These are phyloP conservation scores for Manihot esculenta DNA, from an alignment of 441 rosid species.

Conservation along the genomic window DNA sequence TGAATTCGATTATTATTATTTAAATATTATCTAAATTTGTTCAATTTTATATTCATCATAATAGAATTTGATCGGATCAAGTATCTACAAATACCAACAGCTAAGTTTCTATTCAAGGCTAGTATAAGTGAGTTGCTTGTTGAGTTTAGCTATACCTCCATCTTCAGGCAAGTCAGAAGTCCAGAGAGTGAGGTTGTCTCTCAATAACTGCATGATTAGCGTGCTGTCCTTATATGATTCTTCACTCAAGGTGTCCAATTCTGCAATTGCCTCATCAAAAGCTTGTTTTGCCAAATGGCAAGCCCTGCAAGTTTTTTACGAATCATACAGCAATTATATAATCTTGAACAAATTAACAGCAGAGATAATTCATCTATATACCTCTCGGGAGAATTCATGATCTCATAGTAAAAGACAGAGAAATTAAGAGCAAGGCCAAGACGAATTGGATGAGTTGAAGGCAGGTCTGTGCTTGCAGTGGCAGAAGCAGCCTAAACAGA, in stretches of 20 bases:
- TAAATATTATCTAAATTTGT: no score
- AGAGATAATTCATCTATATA: conserved; percentile 1
- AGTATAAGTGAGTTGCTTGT: not conserved
- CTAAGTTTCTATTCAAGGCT: no score
- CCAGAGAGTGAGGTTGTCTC: conserved; percentile 99
- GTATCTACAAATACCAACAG: no score
- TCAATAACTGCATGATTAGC: conserved; percentile 92
- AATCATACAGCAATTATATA: not conserved
- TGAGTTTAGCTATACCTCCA: conserved; percentile 55
- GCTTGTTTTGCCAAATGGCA: conserved; percentile 99
- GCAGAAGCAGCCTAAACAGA: conserved; percentile 73
- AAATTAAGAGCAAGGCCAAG: conserved; percentile 99
- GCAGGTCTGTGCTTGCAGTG: conserved; percentile 82
- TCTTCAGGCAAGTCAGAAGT: conserved; percentile 99
- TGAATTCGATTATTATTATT: no score
- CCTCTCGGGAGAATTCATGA: conserved; percentile 99
- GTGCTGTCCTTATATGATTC: conserved; percentile 99
- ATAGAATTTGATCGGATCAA: no score
- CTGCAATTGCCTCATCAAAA: conserved; percentile 98
- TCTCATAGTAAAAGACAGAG: conserved; percentile 97
- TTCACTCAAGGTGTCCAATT: conserved; percentile 92
- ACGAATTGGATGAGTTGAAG: conserved; percentile 98
- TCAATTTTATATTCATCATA: no score
- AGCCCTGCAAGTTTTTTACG: conserved; percentile 56
- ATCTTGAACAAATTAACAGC: not conserved